Conservation (phyloP, 345 rosid genomes). For the Bruguiera sexangula region DNA sequence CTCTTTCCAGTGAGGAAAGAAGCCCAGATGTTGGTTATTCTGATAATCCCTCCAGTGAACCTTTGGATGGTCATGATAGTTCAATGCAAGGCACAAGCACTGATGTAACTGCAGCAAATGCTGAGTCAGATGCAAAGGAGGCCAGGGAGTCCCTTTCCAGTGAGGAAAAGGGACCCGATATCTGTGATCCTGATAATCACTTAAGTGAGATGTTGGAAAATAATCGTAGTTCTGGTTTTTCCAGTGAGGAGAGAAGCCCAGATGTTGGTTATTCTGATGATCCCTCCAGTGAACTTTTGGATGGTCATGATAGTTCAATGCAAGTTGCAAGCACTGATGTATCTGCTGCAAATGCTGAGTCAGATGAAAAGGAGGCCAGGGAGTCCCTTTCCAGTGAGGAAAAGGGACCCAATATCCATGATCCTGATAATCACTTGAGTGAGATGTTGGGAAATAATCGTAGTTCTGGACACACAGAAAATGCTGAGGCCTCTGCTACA, state of each 20-base stretch:
- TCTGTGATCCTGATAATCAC: neutral
- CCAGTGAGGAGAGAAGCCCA: conserved; percentile 51
- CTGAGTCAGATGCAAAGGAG: conserved; percentile 27
- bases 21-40: conserved; percentile 44
- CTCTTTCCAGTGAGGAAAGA: conserved; percentile 60
- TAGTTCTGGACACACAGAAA: neutral
- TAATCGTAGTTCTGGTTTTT: conserved; percentile 13
- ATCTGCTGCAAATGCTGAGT: conserved; percentile 25
- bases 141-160: neutral
- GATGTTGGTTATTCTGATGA: conserved; percentile 51
- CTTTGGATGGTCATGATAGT: conserved; percentile 51
- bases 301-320: conserved; percentile 46
- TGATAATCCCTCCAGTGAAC: conserved; percentile 48
- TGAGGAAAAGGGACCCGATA: neutral
- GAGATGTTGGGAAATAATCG: neutral
- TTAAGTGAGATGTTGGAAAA: neutral
- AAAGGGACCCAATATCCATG: neutral
- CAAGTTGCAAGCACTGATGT: conserved; percentile 44
- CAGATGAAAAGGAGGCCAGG: neutral
- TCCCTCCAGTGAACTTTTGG: conserved; percentile 51
- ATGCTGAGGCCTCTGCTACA: neutral
- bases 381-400: neutral
- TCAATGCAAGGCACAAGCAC: conserved; percentile 44
- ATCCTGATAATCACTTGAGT: neutral
- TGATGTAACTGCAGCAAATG: conserved; percentile 46